Evolutionary conservation across 768 basidiomycete species (phyloP).

Genomic region (Floccularia luteovirens): DNA sequence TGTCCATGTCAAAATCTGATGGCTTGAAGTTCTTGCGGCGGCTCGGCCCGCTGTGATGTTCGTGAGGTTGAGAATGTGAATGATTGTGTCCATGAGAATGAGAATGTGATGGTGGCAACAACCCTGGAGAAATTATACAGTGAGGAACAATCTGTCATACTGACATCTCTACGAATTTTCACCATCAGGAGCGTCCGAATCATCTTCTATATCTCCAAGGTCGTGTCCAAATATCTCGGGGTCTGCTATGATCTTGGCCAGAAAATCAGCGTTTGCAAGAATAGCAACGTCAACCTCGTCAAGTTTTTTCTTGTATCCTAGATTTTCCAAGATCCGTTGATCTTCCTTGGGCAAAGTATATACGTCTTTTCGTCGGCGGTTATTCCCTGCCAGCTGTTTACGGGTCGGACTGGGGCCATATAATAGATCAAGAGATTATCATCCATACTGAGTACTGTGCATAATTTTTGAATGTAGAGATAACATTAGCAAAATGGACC

Average conservation of each 20-base stretch:
- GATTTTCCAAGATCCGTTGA: slow-evolving; percentile 52
- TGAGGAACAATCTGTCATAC: not conserved
- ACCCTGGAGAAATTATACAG: not conserved
- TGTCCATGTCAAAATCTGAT: slow-evolving; percentile 80
- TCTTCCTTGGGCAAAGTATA: slow-evolving; percentile 64
- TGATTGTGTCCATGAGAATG: slow-evolving; percentile 21
- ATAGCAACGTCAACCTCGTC: slow-evolving; percentile 78
- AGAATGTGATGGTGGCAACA: slow-evolving; percentile 5
- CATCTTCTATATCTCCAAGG: slow-evolving; percentile 19
- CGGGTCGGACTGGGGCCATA: slow-evolving; percentile 6
- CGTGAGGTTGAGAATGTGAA: slow-evolving; percentile 24
- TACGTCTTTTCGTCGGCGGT: slow-evolving; percentile 69
- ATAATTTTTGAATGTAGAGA: slow-evolving; percentile 71
- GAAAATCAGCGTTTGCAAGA: slow-evolving; percentile 69
- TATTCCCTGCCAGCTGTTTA: slow-evolving; percentile 40
- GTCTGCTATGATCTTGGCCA: slow-evolving; percentile 65
- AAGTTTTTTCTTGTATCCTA: slow-evolving; percentile 78
- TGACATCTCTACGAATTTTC: slow-evolving; percentile 1
- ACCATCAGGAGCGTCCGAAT: slow-evolving; percentile 6
- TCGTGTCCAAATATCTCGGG: slow-evolving; percentile 76
- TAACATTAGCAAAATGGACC: slow-evolving; percentile 67
- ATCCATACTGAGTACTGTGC: slow-evolving; percentile 60
- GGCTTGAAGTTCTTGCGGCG: slow-evolving; percentile 32
- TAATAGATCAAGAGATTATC: not conserved
- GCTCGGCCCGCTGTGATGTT: slow-evolving; percentile 11